Base-by-base conservation (phyloP, 106 monocot genomes). In the Platanthera zijinensis region DNA sequence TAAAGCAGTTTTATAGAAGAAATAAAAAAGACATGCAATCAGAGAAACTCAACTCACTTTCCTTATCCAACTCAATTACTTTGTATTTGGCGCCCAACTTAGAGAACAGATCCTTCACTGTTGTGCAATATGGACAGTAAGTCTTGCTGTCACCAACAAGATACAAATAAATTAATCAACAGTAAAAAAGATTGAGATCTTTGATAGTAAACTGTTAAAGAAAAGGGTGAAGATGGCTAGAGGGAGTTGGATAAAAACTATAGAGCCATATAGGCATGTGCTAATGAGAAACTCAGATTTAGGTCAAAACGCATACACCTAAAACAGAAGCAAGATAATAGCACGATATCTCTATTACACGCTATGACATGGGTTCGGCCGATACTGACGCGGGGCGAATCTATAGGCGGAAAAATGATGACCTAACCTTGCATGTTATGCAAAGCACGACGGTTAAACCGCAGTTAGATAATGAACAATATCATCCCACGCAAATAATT, bases 111-210 rank as follows among this genome's bases (percentile, higher is more conserved):
- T 91, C 76, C 82, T 96, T 93, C 68, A 86, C 90, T 54, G 62
- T 80, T 5, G 28, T 85, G 80, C 90, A 96, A 81, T 54, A 96
- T 48, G 87, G 89, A 71, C 93, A 96, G 63, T 74, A 96, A 9
- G 84, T 79, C 76, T 96, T 93, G 96, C 92, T 93, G 90, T 74
- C 83, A 78, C 73, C 32, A 54, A 19, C n/a, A 77, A 63, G 21
- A 76, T 52, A 45, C 4, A 80, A 50, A 46, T 72, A 2, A 72
- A 51, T 72, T 10, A 72, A 22, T 39, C n/a, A 51, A 72, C 32
- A 67, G 5, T 4, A 32, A 18, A 7, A n/a, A 18, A n/a, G 59
- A 19, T 59, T 18, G 11, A 39, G 25, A 66, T 66, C 30, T 11
- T 30, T 0, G 5, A 17, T 48, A 48, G n/a, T 1, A 67, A 70